Conservation (phyloP, 2,329 filamentous ascomycete genomes). For the Celoporthe dispersa region DNA sequence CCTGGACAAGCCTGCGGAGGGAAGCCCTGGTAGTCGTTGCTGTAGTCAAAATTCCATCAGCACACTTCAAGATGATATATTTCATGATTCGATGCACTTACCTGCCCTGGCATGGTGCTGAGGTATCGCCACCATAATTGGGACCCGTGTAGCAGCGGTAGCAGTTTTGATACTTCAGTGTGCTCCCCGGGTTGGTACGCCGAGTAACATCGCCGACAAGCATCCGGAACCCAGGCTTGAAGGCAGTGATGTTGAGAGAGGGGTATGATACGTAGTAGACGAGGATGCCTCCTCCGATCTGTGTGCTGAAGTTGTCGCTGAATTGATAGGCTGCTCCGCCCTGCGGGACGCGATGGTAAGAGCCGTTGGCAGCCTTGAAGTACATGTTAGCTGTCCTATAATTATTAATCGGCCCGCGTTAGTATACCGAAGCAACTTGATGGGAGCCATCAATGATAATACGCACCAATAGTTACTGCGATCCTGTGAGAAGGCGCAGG, state of each 20-base stretch:
- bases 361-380: slow-evolving; percentile 32
- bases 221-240: slow-evolving; percentile 52
- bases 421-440: neutral
- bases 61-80: neutral
- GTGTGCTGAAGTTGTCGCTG: slow-evolving; percentile 32
- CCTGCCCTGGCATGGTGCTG: slow-evolving; percentile 12
- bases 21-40: slow-evolving; percentile 38
- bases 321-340: slow-evolving; percentile 23
- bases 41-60: neutral
- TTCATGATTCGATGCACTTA: neutral
- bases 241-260: slow-evolving; percentile 44
- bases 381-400: slow-evolving; percentile 21
- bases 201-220: slow-evolving; percentile 46
- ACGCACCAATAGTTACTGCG: slow-evolving; percentile 20
- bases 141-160: slow-evolving; percentile 12
- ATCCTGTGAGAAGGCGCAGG: slow-evolving; percentile 21
- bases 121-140: slow-evolving; percentile 4
- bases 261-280: slow-evolving; percentile 40
- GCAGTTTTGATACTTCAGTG: slow-evolving; percentile 9
- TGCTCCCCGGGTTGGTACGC: slow-evolving; percentile 26
- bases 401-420: neutral
- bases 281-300: slow-evolving; percentile 18
- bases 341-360: slow-evolving; percentile 39
- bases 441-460: neutral
- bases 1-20: slow-evolving; percentile 46